These are phyloP conservation scores for Sphaceloma murrayae DNA, from an alignment of 2,329 filamentous ascomycete species.

Conservation along the genomic window DNA sequence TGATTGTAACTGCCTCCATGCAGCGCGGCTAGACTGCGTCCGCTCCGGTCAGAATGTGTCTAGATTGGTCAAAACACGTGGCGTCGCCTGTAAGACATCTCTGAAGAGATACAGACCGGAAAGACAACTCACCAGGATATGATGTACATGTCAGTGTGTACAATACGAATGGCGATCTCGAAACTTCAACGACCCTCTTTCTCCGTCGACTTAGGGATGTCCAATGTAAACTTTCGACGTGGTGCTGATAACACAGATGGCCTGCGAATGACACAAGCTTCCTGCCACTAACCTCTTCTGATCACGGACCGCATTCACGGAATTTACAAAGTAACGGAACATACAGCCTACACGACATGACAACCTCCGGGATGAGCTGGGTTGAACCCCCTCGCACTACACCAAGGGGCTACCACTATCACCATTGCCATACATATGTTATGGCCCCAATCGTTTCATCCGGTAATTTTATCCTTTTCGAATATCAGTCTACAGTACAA, in stretches of 20 bases:
- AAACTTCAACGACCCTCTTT: no score
- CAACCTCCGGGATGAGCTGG: conserved; percentile 1
- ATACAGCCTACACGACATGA: conserved; percentile 8
- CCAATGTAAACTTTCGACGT: neutral
- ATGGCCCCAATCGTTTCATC: neutral
- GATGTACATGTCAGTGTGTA: no score
- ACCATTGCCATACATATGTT: conserved; percentile 1
- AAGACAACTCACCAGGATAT: no score
- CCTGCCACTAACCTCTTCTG: conserved; percentile 14
- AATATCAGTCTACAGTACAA: no score
- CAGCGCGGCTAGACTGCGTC: neutral
- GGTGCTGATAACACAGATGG: neutral
- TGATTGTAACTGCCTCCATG: neutral
- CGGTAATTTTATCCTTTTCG: no score
- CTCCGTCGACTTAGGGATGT: neutral
- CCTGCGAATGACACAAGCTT: neutral
- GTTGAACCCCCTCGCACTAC: neutral
- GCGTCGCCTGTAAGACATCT: neutral
- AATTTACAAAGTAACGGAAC: neutral
- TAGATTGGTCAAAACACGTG: neutral
- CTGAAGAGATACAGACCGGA: no score
- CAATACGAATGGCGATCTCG: no score
- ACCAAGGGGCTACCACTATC: neutral
- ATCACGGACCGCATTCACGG: conserved; percentile 12
- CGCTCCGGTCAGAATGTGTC: neutral